Percentiles rank a stretch among this genome's conserved stretches.
phyloP scores from a whole-genome alignment of 2,329 filamentous ascomycete species.

The Sporothrix pallida region DNA sequence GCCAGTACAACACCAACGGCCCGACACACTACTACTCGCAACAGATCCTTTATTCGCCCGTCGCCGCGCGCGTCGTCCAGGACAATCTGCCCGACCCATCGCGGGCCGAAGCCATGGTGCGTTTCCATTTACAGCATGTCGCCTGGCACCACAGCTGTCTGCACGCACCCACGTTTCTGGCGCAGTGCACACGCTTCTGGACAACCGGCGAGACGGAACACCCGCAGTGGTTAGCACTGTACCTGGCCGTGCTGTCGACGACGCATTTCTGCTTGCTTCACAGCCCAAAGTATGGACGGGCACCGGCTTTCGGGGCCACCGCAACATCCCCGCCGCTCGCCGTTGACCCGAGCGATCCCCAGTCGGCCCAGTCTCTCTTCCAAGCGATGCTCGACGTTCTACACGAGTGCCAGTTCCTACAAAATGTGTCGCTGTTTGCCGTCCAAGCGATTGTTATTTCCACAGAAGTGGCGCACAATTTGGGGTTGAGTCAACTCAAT shows the following conservation, averaged over 20 bases:
- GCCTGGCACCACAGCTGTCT: conserved; percentile 47
- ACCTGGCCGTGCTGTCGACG: conserved; percentile 40
- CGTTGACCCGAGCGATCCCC: conserved; percentile 24
- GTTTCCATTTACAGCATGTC: conserved; percentile 40
- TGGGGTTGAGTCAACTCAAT: conserved; percentile 45
- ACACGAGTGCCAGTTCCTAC: conserved; percentile 45
- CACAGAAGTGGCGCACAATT: conserved; percentile 47
- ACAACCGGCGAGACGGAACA: conserved; percentile 39
- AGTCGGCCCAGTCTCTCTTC: conserved; percentile 40
- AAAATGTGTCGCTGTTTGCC: conserved; percentile 43
- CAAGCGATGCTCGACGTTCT: conserved; percentile 45
- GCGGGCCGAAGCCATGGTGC: conserved; percentile 39
- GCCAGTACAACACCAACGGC: conserved; percentile 36
- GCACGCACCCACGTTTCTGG: conserved; percentile 59
- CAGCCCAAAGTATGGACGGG: conserved; percentile 33
- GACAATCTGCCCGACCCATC: conserved; percentile 33
- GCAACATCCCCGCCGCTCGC: conserved; percentile 26
- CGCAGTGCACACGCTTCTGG: conserved; percentile 58
- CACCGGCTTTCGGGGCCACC: conserved; percentile 15
- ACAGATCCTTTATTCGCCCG: conserved; percentile 24
- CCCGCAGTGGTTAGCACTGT: conserved; percentile 42
- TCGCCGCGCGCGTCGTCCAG: conserved; percentile 26
- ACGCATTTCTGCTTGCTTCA: conserved; percentile 40
- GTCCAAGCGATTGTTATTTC: conserved; percentile 49
- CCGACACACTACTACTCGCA: conserved; percentile 31